Evolutionary conservation across 768 basidiomycete genomes (phyloP).

Genomic region (Tulasnella sp.): DNA sequence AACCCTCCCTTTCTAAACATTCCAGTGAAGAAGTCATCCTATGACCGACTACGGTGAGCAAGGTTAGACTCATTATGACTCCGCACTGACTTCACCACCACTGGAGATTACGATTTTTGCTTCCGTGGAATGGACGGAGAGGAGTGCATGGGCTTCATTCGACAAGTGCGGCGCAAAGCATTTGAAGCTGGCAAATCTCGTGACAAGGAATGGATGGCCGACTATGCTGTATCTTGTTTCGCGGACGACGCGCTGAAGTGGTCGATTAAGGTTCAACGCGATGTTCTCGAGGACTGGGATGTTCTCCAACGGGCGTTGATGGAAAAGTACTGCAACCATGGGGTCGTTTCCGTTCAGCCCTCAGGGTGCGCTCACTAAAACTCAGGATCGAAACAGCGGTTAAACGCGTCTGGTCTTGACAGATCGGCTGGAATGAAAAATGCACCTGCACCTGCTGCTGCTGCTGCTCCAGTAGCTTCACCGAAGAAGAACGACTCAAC

Average conservation of each 20-base stretch:
- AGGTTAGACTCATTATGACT: background rate
- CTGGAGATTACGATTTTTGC: background rate
- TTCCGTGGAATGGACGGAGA: conserved; percentile 5
- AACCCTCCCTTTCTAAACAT: background rate
- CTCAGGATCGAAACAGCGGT: background rate
- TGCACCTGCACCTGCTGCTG: no score
- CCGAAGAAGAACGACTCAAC: background rate
- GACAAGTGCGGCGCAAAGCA: background rate
- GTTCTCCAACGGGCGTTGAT: conserved; percentile 1
- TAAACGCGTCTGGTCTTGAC: background rate
- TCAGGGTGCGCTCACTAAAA: background rate
- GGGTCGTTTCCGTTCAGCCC: background rate
- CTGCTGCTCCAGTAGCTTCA: background rate
- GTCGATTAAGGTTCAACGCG: background rate
- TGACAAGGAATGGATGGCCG: conserved; percentile 25
- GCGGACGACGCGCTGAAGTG: background rate
- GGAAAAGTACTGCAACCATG: background rate
- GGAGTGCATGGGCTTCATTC: conserved; percentile 2
- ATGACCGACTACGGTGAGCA: background rate
- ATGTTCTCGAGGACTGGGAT: conserved; percentile 1
- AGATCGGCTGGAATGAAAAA: background rate
- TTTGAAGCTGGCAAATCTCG: background rate
- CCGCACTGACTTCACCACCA: background rate
- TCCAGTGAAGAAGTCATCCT: background rate
- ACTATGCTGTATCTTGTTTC: background rate